Evolutionary conservation across 2,329 filamentous ascomycete species (phyloP).

Genomic region (Fusarium tuaranense): DNA sequence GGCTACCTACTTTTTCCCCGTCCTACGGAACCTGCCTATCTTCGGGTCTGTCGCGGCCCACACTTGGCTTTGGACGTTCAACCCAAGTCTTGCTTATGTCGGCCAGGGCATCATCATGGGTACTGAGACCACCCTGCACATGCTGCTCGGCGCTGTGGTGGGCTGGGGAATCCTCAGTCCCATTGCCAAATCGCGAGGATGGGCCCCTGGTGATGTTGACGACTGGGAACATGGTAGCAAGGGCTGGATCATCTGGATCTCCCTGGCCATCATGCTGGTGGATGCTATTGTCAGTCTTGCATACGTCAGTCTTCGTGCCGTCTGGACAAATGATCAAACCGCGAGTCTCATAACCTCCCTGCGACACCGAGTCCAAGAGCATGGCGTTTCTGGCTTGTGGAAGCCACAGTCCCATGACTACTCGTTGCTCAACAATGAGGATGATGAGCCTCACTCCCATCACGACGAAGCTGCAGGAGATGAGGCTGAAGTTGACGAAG

Average conservation of each 20-base stretch:
- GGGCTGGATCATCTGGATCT: slow-evolving; percentile 99
- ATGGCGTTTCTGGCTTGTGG: slow-evolving; percentile 39
- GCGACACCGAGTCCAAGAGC: slow-evolving; percentile 28
- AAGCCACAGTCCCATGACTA: slow-evolving; percentile 38
- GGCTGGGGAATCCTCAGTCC: slow-evolving; percentile 95
- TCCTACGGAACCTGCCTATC: slow-evolving; percentile 86
- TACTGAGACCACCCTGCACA: slow-evolving; percentile 92
- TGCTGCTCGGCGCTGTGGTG: slow-evolving; percentile 89
- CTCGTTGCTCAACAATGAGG: slow-evolving; percentile 31
- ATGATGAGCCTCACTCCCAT: slow-evolving; percentile 9
- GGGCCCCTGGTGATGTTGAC: slow-evolving; percentile 87
- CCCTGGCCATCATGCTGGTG: slow-evolving; percentile 94
- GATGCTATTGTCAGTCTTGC: slow-evolving; percentile 91
- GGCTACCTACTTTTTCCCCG: slow-evolving; percentile 88
- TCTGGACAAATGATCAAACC: slow-evolving; percentile 47
- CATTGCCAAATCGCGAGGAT: slow-evolving; percentile 84
- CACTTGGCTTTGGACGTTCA: slow-evolving; percentile 94
- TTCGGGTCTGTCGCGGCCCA: slow-evolving; percentile 80
- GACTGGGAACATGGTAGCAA: slow-evolving; percentile 96
- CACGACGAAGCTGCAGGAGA: slow-evolving; percentile 20
- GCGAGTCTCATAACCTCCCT: slow-evolving; percentile 4
- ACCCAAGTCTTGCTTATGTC: slow-evolving; percentile 96
- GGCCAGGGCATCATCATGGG: slow-evolving; percentile 99
- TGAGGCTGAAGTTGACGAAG: slow-evolving; percentile 54
- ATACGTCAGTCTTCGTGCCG: slow-evolving; percentile 77